phyloP scores from a whole-genome alignment of 2,329 filamentous ascomycete species.

The Neonectria magnoliae region DNA sequence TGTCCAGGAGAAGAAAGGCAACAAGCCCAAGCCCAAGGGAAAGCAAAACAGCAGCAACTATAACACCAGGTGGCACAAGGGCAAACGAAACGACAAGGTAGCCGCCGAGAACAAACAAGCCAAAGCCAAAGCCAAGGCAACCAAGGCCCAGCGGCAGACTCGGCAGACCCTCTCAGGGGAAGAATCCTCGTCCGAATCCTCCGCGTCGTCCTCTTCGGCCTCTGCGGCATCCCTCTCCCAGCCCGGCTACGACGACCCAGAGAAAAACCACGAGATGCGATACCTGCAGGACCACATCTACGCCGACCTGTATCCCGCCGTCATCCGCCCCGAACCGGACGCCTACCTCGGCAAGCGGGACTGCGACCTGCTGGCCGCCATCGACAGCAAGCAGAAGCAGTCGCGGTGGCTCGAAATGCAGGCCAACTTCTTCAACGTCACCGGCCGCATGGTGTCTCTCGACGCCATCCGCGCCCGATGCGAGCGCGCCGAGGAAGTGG shows the following conservation, averaged over 20 bases:
- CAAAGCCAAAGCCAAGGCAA: conserved; percentile 28
- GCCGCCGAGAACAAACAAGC: conserved; percentile 36
- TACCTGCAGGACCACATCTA: conserved; percentile 48
- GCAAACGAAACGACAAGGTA: conserved; percentile 32
- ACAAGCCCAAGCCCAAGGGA: conserved; percentile 12
- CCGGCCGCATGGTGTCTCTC: conserved; percentile 53
- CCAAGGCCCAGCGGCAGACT: conserved; percentile 12
- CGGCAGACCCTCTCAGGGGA: conserved; percentile 39
- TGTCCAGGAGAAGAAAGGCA: not conserved
- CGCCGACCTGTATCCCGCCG: conserved; percentile 44
- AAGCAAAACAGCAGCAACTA: not conserved
- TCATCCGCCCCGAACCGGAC: conserved; percentile 34
- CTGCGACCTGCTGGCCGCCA: conserved; percentile 48
- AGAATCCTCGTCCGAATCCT: conserved; percentile 39
- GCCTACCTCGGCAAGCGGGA: conserved; percentile 44
- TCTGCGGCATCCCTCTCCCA: conserved; percentile 30
- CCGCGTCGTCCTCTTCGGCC: conserved; percentile 2
- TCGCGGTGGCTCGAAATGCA: conserved; percentile 55
- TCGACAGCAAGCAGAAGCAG: conserved; percentile 47
- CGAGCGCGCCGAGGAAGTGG: conserved; percentile 42
- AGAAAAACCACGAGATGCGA: conserved; percentile 38
- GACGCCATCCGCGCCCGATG: conserved; percentile 50
- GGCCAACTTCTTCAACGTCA: conserved; percentile 55
- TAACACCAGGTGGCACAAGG: conserved; percentile 32
- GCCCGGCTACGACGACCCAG: conserved; percentile 28